Evolutionary conservation across 75 land plant species (phyloP).

Genomic region (Pinus albicaulis): DNA sequence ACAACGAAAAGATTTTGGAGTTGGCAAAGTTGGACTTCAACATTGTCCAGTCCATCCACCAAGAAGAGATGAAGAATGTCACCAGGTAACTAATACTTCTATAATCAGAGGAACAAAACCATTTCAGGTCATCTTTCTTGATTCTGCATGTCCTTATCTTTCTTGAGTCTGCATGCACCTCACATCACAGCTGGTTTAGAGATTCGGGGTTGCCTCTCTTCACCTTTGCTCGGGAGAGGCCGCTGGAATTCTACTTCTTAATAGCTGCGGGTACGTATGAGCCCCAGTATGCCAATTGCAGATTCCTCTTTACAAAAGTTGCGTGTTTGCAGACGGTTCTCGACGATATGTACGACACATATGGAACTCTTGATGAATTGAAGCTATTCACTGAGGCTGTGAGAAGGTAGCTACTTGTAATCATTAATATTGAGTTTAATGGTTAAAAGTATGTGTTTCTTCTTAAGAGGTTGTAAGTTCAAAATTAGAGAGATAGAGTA

Average conservation of each 20-base stretch:
- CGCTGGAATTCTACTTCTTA: slow-evolving; percentile 2
- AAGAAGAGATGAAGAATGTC: slow-evolving; percentile 14
- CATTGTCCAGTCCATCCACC: slow-evolving; percentile 13
- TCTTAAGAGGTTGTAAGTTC: too few relatives aligned
- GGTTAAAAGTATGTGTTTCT: too few relatives aligned
- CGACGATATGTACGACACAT: slow-evolving; percentile 44
- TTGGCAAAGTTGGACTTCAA: slow-evolving; percentile 28
- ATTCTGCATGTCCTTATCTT: too few relatives aligned
- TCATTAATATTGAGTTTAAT: too few relatives aligned
- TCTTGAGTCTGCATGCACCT: neutral
- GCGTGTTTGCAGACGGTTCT: slow-evolving; percentile 5
- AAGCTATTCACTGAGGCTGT: slow-evolving; percentile 25
- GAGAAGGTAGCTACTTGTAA: slow-evolving; percentile 8
- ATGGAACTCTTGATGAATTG: slow-evolving; percentile 33
- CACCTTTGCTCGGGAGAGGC: neutral
- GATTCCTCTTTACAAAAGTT: slow-evolving; percentile 14
- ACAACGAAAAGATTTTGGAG: neutral
- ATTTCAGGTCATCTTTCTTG: too few relatives aligned
- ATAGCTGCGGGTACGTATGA: slow-evolving; percentile 13
- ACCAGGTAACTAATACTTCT: slow-evolving; percentile 11
- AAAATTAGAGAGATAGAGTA: too few relatives aligned
- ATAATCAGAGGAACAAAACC: neutral
- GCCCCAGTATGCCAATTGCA: slow-evolving; percentile 6
- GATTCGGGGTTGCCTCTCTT: neutral
- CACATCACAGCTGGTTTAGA: slow-evolving; percentile 8